These are phyloP conservation scores for Ophiostoma australiae DNA, from an alignment of 2,329 filamentous ascomycete species.

Conservation along the genomic window DNA sequence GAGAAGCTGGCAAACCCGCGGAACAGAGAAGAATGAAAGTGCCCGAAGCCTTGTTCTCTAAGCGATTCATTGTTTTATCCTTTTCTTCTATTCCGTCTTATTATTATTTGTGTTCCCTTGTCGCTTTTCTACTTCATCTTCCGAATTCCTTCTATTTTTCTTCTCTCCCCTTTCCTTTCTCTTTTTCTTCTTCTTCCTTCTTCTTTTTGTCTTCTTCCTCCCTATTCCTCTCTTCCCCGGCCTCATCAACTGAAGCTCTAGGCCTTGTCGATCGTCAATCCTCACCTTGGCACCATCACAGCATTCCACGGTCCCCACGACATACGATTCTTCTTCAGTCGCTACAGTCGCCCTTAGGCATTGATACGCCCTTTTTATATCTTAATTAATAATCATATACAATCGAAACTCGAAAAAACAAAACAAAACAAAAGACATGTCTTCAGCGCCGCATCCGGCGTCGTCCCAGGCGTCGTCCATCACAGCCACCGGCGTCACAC, in stretches of 20 bases:
- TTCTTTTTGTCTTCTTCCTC: neutral
- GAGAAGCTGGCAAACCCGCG: neutral
- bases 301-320: slow-evolving; percentile 2
- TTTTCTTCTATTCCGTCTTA: neutral
- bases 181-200: neutral
- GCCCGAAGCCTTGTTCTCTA: neutral
- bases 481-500: slow-evolving; percentile 13
- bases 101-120: neutral
- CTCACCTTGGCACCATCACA: neutral
- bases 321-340: neutral
- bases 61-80: neutral
- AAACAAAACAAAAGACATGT: neutral
- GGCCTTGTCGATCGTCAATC: slow-evolving; percentile 3
- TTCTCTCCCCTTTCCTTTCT: neutral
- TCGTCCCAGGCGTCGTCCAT: slow-evolving; percentile 16
- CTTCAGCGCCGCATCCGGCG: neutral
- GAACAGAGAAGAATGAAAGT: neutral
- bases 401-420: neutral
- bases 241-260: slow-evolving; percentile 3
- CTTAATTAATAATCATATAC: neutral
- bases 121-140: slow-evolving; percentile 3
- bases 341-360: neutral
- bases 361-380: neutral
- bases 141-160: neutral
- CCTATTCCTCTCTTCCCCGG: slow-evolving; percentile 7